Evolutionary conservation across 495 filamentous ascomycete genomes (phyloP).

Genomic region (Viridothelium virens): DNA sequence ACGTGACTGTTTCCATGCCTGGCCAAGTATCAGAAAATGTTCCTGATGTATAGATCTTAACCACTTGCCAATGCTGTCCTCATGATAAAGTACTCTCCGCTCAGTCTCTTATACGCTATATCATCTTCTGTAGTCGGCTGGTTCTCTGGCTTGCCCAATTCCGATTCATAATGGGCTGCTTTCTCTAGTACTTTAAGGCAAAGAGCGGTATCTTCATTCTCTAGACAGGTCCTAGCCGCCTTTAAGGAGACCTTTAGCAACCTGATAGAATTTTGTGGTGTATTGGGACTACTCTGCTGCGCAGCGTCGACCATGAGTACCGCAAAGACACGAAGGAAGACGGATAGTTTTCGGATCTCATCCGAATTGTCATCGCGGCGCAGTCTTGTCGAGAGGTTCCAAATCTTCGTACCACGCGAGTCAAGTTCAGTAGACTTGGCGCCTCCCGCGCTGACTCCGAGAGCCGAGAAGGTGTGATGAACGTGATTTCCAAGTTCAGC

Average conservation of each 20-base stretch:
- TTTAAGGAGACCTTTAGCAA: constrained; percentile 61
- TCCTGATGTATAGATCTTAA: not conserved
- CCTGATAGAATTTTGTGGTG: constrained; percentile 37
- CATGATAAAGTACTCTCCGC: constrained; percentile 61
- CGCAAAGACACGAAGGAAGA: constrained; percentile 53
- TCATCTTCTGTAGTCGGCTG: constrained; percentile 31
- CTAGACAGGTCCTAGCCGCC: constrained; percentile 55
- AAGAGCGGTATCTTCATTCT: constrained; percentile 47
- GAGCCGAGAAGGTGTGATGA: not conserved
- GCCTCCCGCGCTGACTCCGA: not conserved
- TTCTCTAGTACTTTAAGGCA: constrained; percentile 53
- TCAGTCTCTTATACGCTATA: constrained; percentile 34
- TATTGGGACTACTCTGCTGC: constrained; percentile 36
- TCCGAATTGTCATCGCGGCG: constrained; percentile 24
- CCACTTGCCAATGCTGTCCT: constrained; percentile 56
- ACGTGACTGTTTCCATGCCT: constrained; percentile 66
- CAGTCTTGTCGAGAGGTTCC: constrained; percentile 59
- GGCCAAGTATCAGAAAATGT: not conserved
- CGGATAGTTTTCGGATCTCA: constrained; percentile 18
- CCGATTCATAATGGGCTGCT: constrained; percentile 55
- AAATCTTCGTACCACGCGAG: constrained; percentile 35
- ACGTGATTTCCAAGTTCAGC: not conserved
- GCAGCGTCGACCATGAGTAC: constrained; percentile 62
- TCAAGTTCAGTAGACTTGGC: not conserved
- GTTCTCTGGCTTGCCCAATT: constrained; percentile 21